Evolutionary conservation across 768 basidiomycete species (phyloP).

Genomic region (Guyanaporus albipodus): DNA sequence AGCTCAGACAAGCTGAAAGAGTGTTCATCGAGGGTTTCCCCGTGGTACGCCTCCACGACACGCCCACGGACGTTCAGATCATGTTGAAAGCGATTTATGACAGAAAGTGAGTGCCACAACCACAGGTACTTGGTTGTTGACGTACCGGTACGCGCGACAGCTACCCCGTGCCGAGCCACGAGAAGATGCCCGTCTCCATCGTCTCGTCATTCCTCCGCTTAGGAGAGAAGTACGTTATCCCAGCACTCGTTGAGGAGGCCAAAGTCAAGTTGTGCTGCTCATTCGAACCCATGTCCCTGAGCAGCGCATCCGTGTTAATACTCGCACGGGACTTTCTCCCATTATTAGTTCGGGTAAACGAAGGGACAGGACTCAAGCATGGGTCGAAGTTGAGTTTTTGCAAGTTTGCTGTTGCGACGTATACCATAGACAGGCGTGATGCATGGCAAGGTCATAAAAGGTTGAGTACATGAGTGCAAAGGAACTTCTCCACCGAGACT

Average conservation of each 20-base stretch:
- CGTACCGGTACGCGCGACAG: background rate
- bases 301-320: background rate
- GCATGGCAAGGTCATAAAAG: conserved; percentile 23
- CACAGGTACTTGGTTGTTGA: background rate
- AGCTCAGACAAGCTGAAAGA: background rate
- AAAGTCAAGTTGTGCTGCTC: background rate
- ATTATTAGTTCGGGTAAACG: background rate
- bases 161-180: background rate
- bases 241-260: conserved; percentile 4
- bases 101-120: conserved; percentile 2
- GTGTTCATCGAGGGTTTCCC: conserved; percentile 17
- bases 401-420: conserved; percentile 23
- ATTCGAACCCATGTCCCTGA: background rate
- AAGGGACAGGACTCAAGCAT: background rate
- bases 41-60: conserved; percentile 15
- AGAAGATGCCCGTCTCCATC: background rate
- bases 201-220: conserved; percentile 10
- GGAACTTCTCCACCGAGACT: conserved; percentile 7
- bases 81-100: conserved; percentile 18
- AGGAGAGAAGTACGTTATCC: conserved; percentile 19
- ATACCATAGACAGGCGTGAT: conserved; percentile 23
- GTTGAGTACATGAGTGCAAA: conserved; percentile 15
- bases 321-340: too few species aligned
- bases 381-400: background rate
- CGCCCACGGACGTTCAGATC: conserved; percentile 6